These are phyloP conservation scores for Knoxdaviesia capensis DNA, from an alignment of 2,329 filamentous ascomycete genomes.

Conservation along the genomic window DNA sequence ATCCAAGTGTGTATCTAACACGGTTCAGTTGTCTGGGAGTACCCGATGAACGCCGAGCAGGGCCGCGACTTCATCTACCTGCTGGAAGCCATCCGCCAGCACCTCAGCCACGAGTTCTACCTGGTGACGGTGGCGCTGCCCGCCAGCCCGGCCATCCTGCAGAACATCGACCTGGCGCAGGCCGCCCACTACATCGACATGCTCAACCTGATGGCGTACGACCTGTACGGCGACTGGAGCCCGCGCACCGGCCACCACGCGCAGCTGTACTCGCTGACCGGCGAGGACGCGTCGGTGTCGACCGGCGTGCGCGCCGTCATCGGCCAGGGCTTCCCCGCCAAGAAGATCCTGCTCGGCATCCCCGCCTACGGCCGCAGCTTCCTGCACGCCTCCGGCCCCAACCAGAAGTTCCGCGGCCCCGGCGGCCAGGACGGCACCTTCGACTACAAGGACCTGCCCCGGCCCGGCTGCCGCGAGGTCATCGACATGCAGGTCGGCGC, in stretches of 20 bases:
- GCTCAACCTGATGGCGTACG: slow-evolving; percentile 65
- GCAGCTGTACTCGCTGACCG: slow-evolving; percentile 44
- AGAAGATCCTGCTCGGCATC: slow-evolving; percentile 57
- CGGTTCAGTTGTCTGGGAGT: slow-evolving; percentile 56
- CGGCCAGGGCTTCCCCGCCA: slow-evolving; percentile 42
- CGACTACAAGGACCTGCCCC: slow-evolving; percentile 52
- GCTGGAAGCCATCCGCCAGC: slow-evolving; percentile 42
- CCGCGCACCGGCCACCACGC: slow-evolving; percentile 51
- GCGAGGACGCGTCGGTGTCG: slow-evolving; percentile 44
- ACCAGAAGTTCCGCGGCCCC: slow-evolving; percentile 34
- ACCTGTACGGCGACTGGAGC: slow-evolving; percentile 57
- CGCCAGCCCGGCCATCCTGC: slow-evolving; percentile 42
- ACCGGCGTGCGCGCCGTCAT: slow-evolving; percentile 46
- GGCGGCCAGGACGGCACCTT: slow-evolving; percentile 50
- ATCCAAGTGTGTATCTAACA: neutral
- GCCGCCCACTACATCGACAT: slow-evolving; percentile 49
- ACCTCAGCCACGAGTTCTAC: slow-evolving; percentile 48
- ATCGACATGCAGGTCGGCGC: slow-evolving; percentile 48
- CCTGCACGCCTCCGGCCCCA: slow-evolving; percentile 40
- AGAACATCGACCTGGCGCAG: slow-evolving; percentile 44
- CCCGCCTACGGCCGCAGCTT: slow-evolving; percentile 62
- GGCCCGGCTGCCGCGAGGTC: slow-evolving; percentile 38
- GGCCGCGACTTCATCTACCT: slow-evolving; percentile 52
- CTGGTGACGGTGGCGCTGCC: slow-evolving; percentile 55
- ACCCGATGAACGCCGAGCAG: slow-evolving; percentile 44